Evolutionary conservation across 352 stramenopile species (phyloP), one percentile per base, ranked within the genome.

Genomic region (Phytopythium boreale): DNA sequence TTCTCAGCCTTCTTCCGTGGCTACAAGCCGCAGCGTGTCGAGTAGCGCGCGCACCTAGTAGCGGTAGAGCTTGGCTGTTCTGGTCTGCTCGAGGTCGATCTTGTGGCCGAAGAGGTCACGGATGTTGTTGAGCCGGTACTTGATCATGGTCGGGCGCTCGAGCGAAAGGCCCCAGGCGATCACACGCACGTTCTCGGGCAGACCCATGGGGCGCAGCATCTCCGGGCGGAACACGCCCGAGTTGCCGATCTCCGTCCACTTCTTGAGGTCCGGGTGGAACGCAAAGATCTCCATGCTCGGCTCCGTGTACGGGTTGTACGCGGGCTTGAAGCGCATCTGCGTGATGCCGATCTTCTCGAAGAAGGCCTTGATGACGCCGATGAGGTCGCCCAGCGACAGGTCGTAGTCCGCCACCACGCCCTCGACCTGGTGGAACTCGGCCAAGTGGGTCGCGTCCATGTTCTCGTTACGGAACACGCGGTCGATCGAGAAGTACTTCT

Each of bases 221-320:
- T 99, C 98, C 0, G 98, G 98, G 36, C 98, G 93, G 90, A 99
- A 99, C 74, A 99, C 98, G 52, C 98, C 97, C 15, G 92, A 98
- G 84, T 99, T 99, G 52, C 97, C 97, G 67, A 99, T 98, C 75
- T 99, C 97, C n/a, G 96, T 99, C 96, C 97, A 99, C 77, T 99
- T 99, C 67, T 99, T 99, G 55, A 99, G 82, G 77, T 99, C 97
- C 44, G 97, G 97, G 82, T 99, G 97, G 85, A 99, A 99, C 46
- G 97, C 97, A 76, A 99, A 99, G 74, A 99, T 99, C 77, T 99
- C 98, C 98, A 99, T 99, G 41, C 89, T 98, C 22, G 98, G 98
- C 83, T 99, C 98, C 50, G 98, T 99, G 89, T 99, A 99, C 37
- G 98, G 98, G 79, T 99, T 99, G 87, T 99, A 99, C 27, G 98